Base-by-base conservation (phyloP, 1,284 basidiomycete species). In the Naganishia sp. region DNA sequence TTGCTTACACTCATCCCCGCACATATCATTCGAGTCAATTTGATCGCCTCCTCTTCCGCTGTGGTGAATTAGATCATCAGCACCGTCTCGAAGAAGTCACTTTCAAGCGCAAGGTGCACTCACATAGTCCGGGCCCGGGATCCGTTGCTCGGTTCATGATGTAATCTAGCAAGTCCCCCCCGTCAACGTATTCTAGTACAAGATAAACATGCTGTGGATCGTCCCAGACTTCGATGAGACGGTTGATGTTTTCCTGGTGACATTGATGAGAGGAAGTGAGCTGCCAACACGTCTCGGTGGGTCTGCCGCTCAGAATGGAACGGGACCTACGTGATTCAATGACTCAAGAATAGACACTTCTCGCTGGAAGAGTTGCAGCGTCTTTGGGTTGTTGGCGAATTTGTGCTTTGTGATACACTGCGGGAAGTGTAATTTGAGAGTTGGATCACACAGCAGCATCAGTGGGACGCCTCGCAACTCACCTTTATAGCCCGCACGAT, bases 111-210 rank as follows among this genome's bases (percentile, higher is more conserved):
- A 28, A 32, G 35, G 47, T 35, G 43, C n/a, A 83, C 87, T 77
- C 72, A 90, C 88, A 69, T 2, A 92, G 73, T 2, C 88, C 77
- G 6, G 67, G 69, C 6, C 72, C 88, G 3, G 79, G 76, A 6
- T 79, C 73, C 35, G 50, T 68, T 6, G 70, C 68, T 31, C 66
- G 74, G 17, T 77, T 81, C 54, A 90, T 75, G 69, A 94, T 92
- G 72, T 86, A 87, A 70, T 92, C 89, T 18, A 95, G 82, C n/a
- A 97, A 81, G 76, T 96, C 92, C 0, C 92, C 93, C 18, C 94
- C 93, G 32, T 88, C 85, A 4, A 95, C 84, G 68, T 87, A 86
- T 78, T 80, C 79, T 51, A 80, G 72, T 9, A 81, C 74, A 13
- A 81, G 69, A 62, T 78, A 89, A 70, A 94, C 88, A 67, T 85